Conservation (phyloP, 108 stramenopile genomes). For the Fistulifera pelliculosa region DNA sequence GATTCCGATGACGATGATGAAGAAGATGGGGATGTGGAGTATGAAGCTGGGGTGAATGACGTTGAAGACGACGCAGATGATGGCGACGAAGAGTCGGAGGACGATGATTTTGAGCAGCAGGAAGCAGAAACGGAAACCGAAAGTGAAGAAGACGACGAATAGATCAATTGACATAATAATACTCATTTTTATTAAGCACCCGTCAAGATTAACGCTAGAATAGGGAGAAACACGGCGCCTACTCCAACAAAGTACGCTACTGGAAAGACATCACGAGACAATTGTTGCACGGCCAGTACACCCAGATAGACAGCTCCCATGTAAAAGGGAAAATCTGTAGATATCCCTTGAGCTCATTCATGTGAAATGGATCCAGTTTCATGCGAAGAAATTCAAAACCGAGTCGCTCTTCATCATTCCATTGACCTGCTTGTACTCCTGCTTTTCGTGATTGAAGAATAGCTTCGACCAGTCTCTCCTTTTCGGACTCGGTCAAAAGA, state of each 20-base stretch:
- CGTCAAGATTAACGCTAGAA: constrained; percentile 40
- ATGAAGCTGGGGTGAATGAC: not conserved
- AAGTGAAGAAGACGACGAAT: constrained; percentile 1
- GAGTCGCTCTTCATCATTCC: constrained; percentile 60
- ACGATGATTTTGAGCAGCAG: not conserved
- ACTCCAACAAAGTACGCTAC: constrained; percentile 60
- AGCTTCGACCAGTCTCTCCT: constrained; percentile 55
- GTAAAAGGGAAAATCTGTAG: constrained; percentile 58
- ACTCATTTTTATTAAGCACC: constrained; percentile 35
- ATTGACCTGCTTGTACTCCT: constrained; percentile 30
- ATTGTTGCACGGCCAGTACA: constrained; percentile 67
- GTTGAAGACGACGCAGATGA: constrained; percentile 8
- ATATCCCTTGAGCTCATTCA: constrained; percentile 60
- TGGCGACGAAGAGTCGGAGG: constrained; percentile 5
- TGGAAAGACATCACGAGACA: constrained; percentile 44
- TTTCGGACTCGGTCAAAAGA: constrained; percentile 62
- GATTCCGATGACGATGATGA: constrained; percentile 32
- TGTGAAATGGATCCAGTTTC: constrained; percentile 70
- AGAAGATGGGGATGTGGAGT: constrained; percentile 9
- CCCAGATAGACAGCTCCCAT: constrained; percentile 58
- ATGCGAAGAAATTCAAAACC: constrained; percentile 51
- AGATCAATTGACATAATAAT: not conserved
- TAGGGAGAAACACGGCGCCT: constrained; percentile 49
- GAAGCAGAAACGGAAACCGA: constrained; percentile 1
- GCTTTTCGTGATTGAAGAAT: constrained; percentile 44